These are phyloP conservation scores for Colletotrichum orchidophilum DNA, from an alignment of 2,329 filamentous ascomycete genomes.

Conservation along the genomic window DNA sequence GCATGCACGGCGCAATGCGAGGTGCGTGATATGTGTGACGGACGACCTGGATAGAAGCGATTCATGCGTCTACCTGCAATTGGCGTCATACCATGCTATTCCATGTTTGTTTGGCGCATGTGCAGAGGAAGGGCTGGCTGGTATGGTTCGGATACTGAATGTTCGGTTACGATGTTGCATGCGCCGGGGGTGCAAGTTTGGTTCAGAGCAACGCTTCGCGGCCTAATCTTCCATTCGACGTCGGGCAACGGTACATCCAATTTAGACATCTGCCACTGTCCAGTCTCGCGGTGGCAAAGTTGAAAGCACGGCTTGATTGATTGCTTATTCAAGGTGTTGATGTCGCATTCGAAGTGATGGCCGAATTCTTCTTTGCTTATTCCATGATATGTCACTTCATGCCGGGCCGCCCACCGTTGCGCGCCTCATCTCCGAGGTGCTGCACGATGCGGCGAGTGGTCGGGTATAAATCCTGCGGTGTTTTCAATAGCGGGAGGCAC, in stretches of 20 bases:
- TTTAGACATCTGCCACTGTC: background rate
- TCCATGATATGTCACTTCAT: conserved; percentile 2
- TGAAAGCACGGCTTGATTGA: background rate
- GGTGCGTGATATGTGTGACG: background rate
- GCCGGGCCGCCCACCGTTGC: background rate
- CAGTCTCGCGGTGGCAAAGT: background rate
- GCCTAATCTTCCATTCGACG: conserved; percentile 11
- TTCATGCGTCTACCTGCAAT: conserved; percentile 12
- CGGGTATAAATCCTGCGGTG: background rate
- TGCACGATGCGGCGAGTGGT: background rate
- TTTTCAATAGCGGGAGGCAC: background rate
- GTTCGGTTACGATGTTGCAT: conserved; percentile 10
- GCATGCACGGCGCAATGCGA: background rate
- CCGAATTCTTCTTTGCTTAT: conserved; percentile 15
- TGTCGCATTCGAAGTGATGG: background rate
- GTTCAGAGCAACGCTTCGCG: conserved; percentile 20
- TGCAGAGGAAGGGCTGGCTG: background rate
- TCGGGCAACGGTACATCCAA: background rate
- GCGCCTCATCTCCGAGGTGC: conserved; percentile 19
- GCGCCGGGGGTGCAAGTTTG: conserved; percentile 14
- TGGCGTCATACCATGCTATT: background rate
- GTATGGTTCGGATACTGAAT: background rate
- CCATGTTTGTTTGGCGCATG: background rate
- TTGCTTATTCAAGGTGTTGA: background rate
- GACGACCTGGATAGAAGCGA: background rate